Conservation (phyloP, 306 rosid species). For the Lathyrus aphaca region DNA sequence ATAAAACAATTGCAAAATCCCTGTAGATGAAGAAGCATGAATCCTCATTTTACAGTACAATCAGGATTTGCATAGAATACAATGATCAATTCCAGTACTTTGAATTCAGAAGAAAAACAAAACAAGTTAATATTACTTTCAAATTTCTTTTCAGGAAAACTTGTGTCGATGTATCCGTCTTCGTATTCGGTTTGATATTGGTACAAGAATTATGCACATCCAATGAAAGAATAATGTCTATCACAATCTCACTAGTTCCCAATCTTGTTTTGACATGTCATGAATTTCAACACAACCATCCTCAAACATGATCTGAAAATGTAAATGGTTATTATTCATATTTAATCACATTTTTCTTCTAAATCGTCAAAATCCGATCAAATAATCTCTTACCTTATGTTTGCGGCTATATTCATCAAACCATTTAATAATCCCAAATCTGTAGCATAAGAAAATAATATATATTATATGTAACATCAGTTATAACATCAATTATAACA, state of each 20-base stretch:
- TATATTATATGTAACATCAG: conserved; percentile 8
- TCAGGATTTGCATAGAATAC: conserved; percentile 37
- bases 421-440: conserved; percentile 76
- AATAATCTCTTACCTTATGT: conserved; percentile 60
- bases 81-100: conserved; percentile 17
- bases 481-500: conserved; percentile 16
- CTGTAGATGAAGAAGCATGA: conserved; percentile 10
- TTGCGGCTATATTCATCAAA: conserved; percentile 66
- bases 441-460: conserved; percentile 41
- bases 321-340: conserved; percentile 25
- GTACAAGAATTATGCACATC: conserved; percentile 48
- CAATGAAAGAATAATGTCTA: conserved; percentile 41
- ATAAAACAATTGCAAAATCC: conserved; percentile 37
- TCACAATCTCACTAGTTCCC: conserved; percentile 70
- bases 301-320: conserved; percentile 81
- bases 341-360: conserved; percentile 15
- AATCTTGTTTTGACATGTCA: conserved; percentile 86
- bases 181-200: conserved; percentile 35
- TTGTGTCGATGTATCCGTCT: conserved; percentile 30
- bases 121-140: conserved; percentile 16
- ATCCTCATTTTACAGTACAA: conserved; percentile 34
- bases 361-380: conserved; percentile 28
- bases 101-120: conserved; percentile 20
- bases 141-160: conserved; percentile 27
- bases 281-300: conserved; percentile 60